Conservation (phyloP, 345 rosid genomes). For the Camelina hispida region DNA sequence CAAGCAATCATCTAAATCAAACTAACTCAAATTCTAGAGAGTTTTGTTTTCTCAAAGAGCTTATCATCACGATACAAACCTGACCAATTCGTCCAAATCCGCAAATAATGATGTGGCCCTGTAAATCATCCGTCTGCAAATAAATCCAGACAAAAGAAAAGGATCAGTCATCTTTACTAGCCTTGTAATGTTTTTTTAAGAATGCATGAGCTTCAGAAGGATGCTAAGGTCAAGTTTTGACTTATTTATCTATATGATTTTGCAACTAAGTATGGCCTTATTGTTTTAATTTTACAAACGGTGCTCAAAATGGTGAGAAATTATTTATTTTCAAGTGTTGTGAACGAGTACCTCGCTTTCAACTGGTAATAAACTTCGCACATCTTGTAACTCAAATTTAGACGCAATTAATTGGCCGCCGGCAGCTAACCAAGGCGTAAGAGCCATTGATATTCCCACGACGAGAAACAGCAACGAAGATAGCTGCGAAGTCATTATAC, state of each 20-base stretch:
- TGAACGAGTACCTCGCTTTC: constrained; percentile 81
- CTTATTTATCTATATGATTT: background rate
- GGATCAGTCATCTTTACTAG: background rate
- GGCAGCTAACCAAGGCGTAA: constrained; percentile 99
- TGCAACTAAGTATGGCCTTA: background rate
- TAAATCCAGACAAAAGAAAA: constrained; percentile 33
- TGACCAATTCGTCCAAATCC: constrained; percentile 99
- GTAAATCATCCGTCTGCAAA: constrained; percentile 96
- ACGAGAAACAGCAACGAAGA: constrained; percentile 95
- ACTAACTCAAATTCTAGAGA: background rate
- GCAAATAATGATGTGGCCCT: constrained; percentile 94
- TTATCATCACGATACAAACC: constrained; percentile 49
- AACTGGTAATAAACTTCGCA: constrained; percentile 91
- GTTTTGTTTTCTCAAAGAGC: constrained; percentile 2
- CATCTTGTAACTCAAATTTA: constrained; percentile 96
- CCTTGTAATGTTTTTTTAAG: constrained; percentile 21
- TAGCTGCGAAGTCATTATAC: constrained; percentile 89
- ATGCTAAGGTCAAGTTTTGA: constrained; percentile 10
- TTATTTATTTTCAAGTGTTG: background rate
- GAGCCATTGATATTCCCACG: constrained; percentile 98
- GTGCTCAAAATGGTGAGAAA: background rate
- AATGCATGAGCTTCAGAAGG: constrained; percentile 24
- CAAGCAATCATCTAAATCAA: background rate
- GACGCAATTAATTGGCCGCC: constrained; percentile 98
- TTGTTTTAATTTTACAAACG: background rate